Conservation (phyloP, 106 monocot genomes). For the Xerophyta viscosa region DNA sequence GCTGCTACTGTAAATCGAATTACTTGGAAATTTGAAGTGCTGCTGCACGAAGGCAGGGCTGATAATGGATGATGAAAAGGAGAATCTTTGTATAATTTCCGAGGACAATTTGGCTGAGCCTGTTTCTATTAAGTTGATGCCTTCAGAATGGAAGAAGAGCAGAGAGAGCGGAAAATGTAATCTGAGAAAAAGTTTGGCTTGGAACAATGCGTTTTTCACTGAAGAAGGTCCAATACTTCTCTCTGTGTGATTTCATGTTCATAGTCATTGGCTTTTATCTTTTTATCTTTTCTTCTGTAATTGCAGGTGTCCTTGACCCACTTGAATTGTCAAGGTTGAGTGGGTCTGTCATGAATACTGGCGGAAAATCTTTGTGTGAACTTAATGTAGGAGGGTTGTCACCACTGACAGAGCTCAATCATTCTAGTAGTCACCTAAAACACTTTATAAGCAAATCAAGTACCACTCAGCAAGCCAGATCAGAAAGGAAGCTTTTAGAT, state of each 20-base stretch:
- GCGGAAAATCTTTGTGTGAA: conserved; percentile 2
- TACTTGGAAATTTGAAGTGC: not conserved
- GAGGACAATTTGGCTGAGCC: not conserved
- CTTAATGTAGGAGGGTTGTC: conserved; percentile 13
- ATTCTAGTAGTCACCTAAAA: conserved; percentile 2
- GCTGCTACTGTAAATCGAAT: not conserved
- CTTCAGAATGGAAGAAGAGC: conserved; percentile 5
- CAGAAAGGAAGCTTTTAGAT: conserved; percentile 12
- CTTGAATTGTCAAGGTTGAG: conserved; percentile 48
- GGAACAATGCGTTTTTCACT: conserved; percentile 90
- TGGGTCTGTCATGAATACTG: conserved; percentile 23
- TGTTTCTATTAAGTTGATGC: not conserved
- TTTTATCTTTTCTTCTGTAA: conserved; percentile 1
- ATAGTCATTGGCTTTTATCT: not conserved
- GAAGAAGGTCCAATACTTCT: conserved; percentile 62
- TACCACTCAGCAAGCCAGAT: conserved; percentile 11
- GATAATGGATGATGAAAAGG: conserved; percentile 1
- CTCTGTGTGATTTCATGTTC: not conserved
- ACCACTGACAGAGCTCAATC: conserved; percentile 10
- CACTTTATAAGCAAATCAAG: conserved; percentile 3
- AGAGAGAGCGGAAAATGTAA: conserved; percentile 33
- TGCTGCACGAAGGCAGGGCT: not conserved
- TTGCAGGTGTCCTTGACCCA: conserved; percentile 64
- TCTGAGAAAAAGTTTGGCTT: conserved; percentile 80
- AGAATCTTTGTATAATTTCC: conserved; percentile 6